phyloP scores from a whole-genome alignment of 441 rosid species.

The Syzygium malaccense region DNA sequence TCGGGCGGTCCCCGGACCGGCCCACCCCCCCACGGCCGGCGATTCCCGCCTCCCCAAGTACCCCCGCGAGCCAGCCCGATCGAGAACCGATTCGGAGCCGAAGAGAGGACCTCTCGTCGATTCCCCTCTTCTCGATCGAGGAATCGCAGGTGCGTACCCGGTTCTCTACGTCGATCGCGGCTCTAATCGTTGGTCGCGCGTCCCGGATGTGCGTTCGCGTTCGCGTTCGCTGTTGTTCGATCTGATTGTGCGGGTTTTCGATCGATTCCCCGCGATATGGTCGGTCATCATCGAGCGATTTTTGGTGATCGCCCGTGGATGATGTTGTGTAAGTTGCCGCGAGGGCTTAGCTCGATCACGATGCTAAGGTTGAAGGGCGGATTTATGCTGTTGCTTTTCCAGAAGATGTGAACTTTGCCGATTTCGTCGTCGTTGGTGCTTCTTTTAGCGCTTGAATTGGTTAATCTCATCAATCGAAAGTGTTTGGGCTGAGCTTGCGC shows the following conservation, averaged over 20 bases:
- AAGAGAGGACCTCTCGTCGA: not conserved
- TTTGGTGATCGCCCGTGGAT: not conserved
- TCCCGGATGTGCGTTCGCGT: not conserved
- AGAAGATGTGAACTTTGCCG: not conserved
- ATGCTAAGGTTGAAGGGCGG: not conserved
- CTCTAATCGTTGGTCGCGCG: not conserved
- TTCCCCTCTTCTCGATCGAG: not conserved
- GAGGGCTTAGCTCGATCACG: not conserved
- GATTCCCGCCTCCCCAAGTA: too few species aligned
- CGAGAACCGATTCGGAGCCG: not conserved
- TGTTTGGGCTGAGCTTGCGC: not conserved
- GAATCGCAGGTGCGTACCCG: not conserved
- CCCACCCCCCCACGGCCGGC: too few species aligned
- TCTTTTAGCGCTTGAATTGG: not conserved
- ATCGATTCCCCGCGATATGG: not conserved
- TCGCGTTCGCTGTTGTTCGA: not conserved
- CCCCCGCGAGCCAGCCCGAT: too few species aligned
- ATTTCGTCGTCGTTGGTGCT: not conserved
- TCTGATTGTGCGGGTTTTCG: not conserved
- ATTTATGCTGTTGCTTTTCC: not conserved
- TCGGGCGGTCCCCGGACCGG: too few species aligned
- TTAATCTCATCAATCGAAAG: not conserved
- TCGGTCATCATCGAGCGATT: not conserved
- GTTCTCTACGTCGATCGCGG: not conserved
- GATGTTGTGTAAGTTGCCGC: not conserved